phyloP scores from a whole-genome alignment of 1,284 basidiomycete species.

The Puccinia polysora region DNA sequence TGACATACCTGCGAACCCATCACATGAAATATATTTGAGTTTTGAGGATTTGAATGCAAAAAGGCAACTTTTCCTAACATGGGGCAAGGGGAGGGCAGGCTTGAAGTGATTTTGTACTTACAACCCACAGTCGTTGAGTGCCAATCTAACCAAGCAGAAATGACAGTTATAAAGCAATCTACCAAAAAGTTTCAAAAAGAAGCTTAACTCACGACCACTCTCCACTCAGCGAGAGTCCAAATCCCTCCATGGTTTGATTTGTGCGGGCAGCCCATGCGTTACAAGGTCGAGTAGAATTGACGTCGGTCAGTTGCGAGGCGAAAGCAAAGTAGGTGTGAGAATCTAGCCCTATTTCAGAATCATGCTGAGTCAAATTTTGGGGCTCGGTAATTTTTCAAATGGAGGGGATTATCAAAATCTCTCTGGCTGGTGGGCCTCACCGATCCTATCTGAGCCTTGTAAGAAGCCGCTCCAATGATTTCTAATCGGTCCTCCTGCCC shows the following conservation, averaged over 20 bases:
- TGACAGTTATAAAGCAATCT: background rate
- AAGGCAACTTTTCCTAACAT: background rate
- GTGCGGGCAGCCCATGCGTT: constrained; percentile 33
- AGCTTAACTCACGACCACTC: constrained; percentile 44
- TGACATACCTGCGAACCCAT: constrained; percentile 15
- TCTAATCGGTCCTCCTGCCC: constrained; percentile 12
- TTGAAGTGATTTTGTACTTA: constrained; percentile 17
- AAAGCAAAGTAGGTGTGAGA: constrained; percentile 39
- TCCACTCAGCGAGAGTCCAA: constrained; percentile 32
- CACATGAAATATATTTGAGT: background rate
- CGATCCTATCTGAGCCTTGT: constrained; percentile 40
- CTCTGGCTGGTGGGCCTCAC: background rate
- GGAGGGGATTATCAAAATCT: too few species aligned
- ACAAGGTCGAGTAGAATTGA: constrained; percentile 32
- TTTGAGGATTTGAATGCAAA: background rate
- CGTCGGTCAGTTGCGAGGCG: constrained; percentile 15
- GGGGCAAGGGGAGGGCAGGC: background rate
- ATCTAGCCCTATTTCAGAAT: constrained; percentile 26
- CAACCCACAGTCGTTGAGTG: constrained; percentile 42
- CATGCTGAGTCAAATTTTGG: too few species aligned
- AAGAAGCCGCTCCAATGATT: constrained; percentile 36
- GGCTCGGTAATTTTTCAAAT: too few species aligned
- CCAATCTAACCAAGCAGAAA: constrained; percentile 20
- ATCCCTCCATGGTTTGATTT: constrained; percentile 38
- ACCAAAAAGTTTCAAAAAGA: background rate